Evolutionary conservation across 257 asterid species (phyloP).

Genomic region (Nicotiana attenuata): DNA sequence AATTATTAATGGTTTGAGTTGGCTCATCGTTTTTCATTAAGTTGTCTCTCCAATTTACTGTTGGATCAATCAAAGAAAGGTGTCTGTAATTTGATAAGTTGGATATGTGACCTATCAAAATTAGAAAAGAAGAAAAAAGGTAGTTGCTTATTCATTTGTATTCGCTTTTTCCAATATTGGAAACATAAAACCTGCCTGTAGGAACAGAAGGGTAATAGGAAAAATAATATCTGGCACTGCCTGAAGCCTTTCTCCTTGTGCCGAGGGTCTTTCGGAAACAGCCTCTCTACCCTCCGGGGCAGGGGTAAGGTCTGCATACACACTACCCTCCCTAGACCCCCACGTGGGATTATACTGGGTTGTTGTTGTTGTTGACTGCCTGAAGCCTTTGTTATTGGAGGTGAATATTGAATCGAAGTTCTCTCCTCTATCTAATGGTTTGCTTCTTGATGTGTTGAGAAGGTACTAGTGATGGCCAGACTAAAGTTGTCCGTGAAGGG

Average conservation of each 20-base stretch:
- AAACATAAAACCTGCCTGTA: neutral
- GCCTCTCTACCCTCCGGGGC: too few species aligned
- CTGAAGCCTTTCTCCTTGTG: neutral
- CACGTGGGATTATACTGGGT: too few species aligned
- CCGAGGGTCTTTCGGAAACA: too few species aligned
- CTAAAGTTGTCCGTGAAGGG: conserved; percentile 91
- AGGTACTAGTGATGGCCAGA: conserved; percentile 96
- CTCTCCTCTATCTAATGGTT: neutral
- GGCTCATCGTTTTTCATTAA: neutral
- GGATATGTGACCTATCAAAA: neutral
- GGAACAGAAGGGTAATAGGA: neutral
- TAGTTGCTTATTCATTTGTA: neutral
- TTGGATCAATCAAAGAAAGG: neutral
- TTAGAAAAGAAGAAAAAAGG: neutral
- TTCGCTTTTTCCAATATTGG: neutral
- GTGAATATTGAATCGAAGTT: neutral
- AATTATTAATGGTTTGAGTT: neutral
- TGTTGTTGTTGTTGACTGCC: neutral
- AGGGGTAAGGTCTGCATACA: too few species aligned
- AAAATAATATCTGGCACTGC: neutral
- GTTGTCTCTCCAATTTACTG: neutral
- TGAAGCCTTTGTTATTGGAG: neutral
- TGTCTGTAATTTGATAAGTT: neutral
- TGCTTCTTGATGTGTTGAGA: conserved; percentile 19
- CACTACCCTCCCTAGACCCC: too few species aligned